These are phyloP conservation scores for Fusarium oxysporum DNA, from an alignment of 2,329 filamentous ascomycete genomes.

Conservation along the genomic window DNA sequence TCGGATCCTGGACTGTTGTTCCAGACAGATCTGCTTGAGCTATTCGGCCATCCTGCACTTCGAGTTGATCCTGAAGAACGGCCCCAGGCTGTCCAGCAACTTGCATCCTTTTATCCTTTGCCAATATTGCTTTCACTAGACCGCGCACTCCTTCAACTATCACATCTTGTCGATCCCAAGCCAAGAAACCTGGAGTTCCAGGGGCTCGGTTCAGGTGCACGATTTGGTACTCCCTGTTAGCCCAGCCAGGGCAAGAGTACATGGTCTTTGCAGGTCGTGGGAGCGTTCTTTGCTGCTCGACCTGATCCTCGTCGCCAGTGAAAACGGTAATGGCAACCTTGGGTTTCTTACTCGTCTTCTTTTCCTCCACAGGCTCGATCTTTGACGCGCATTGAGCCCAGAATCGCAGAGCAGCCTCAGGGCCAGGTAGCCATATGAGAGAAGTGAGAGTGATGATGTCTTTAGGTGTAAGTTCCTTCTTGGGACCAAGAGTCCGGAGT, in stretches of 20 bases:
- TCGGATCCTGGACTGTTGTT: constrained; percentile 41
- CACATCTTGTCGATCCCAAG: constrained; percentile 61
- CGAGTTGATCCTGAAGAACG: constrained; percentile 51
- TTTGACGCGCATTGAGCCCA: constrained; percentile 61
- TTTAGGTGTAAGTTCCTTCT: constrained; percentile 57
- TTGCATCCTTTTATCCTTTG: constrained; percentile 53
- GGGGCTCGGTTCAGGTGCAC: constrained; percentile 54
- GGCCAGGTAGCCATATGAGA: constrained; percentile 74
- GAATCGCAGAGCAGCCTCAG: constrained; percentile 69
- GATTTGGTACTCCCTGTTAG: constrained; percentile 56
- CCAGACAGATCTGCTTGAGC: constrained; percentile 45
- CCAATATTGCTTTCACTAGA: constrained; percentile 55
- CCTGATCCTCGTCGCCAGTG: constrained; percentile 48
- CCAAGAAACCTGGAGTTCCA: constrained; percentile 58
- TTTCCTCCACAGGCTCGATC: constrained; percentile 45
- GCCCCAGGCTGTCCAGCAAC: constrained; percentile 40
- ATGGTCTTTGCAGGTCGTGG: constrained; percentile 41
- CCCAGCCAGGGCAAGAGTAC: constrained; percentile 64
- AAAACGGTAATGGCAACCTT: constrained; percentile 62
- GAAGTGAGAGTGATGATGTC: constrained; percentile 71
- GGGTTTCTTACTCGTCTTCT: constrained; percentile 47
- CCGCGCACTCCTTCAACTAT: constrained; percentile 56
- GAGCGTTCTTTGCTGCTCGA: constrained; percentile 27
- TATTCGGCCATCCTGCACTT: constrained; percentile 36
- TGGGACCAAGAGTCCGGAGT: constrained; percentile 56